Base-by-base conservation (phyloP, 179 eudicot genomes). In the Spinacia oleracea region DNA sequence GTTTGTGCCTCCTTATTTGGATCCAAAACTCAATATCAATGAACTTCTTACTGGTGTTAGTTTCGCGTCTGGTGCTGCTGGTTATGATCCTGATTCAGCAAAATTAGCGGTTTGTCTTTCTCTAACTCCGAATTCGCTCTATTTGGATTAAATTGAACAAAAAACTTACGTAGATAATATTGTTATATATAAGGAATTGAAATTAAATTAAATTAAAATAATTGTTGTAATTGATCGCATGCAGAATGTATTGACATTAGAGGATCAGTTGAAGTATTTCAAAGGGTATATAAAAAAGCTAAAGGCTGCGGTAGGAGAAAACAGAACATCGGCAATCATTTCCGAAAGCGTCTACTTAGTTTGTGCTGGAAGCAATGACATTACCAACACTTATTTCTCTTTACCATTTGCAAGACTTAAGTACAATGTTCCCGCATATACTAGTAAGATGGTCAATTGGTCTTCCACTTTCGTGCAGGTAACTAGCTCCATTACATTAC, bases 301-400 rank as follows among this genome's bases (percentile, higher is more conserved):
- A 45, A 82, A 82, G 77, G 80, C 67, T 42, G 72, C 80, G 10
- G 90, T 85, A 9, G 99, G 98, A 78, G 89, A 89, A 21, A 89
- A 87, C 43, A 77, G 34, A 70, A 75, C 90, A 31, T 78, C 85
- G 9, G 38, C 50, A 12, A 86, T 96, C 1, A 29, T 92, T 70
- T 87, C 82, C 4, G 59, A 86, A 46, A 90, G 98, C 71, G 59
- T 91, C 2, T 84, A 79, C 71, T 18, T 87, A 9, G 60, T 92
- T 5, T 91, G 83, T 25, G 82, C 92, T 0, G 99, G 99, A 69
- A 91, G 94, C 82, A 92, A 94, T 67, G 99, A 96, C 82, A 78
- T 94, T 16, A 86, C 93, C 46, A 94, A 96, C 79, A 93, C 96
- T 42, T 96, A 96, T 74, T 96, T 85, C 43, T 43, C 48, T 0